Percentiles rank a stretch among this genome's conserved stretches.
Evolutionary conservation across 1,284 basidiomycete species (phyloP).

Genomic region (Mrakiaceae sp.): DNA sequence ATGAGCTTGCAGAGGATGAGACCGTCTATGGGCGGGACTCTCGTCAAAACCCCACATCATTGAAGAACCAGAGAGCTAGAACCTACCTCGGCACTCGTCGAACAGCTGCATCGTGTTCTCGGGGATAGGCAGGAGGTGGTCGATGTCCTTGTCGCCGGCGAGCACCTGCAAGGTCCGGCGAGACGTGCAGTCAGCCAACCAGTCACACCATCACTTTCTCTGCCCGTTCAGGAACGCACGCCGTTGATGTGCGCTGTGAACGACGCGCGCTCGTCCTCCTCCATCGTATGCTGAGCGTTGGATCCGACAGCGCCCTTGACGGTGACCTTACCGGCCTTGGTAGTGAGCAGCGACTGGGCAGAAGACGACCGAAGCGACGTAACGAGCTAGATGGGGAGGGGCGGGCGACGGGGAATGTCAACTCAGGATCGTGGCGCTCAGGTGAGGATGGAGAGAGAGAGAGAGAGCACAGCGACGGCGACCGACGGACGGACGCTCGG

Average conservation of each 20-base stretch:
- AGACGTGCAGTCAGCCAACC: neutral
- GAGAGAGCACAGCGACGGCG: too few relatives aligned
- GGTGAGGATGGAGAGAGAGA: neutral
- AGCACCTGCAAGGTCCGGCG: constrained; percentile 50
- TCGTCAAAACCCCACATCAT: too few relatives aligned
- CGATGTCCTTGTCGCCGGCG: constrained; percentile 78
- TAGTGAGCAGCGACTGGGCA: constrained; percentile 37
- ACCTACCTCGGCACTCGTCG: constrained; percentile 68
- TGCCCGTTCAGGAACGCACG: constrained; percentile 38
- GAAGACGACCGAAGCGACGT: constrained; percentile 18
- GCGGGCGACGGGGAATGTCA: neutral
- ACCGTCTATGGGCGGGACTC: constrained; percentile 48
- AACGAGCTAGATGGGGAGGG: constrained; percentile 4
- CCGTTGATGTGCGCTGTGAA: constrained; percentile 97
- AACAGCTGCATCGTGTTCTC: constrained; percentile 99
- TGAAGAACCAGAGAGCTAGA: neutral
- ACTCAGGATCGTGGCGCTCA: neutral
- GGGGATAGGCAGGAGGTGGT: constrained; percentile 75
- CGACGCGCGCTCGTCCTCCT: constrained; percentile 89
- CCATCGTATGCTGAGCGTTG: constrained; percentile 94
- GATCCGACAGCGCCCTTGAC: constrained; percentile 83
- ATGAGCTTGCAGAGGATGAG: constrained; percentile 95
- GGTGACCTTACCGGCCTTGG: constrained; percentile 76
- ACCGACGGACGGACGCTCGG: too few relatives aligned
- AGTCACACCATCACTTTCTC: neutral